Conservation (phyloP, 108 stramenopile species). For the Skeletonema tropicum region DNA sequence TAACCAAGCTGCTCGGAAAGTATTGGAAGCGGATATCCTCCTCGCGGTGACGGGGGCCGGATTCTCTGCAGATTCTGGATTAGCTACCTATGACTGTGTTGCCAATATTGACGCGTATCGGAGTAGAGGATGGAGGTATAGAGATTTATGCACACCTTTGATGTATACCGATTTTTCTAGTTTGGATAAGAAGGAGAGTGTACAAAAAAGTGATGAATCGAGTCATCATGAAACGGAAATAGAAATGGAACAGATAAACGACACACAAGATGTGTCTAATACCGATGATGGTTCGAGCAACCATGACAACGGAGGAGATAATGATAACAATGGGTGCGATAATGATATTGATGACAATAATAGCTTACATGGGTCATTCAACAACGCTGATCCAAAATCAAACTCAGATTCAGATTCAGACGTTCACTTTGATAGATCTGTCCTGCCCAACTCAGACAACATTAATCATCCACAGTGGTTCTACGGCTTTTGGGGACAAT, state of each 20-base stretch:
- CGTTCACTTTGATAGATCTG: not conserved
- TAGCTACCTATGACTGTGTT: conserved; percentile 43
- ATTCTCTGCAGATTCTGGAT: conserved; percentile 48
- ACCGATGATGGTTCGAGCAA: not conserved
- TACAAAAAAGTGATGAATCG: not conserved
- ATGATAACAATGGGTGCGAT: not conserved
- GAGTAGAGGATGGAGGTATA: conserved; percentile 39
- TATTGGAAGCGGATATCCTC: conserved; percentile 41
- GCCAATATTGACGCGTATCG: conserved; percentile 46
- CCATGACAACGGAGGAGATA: not conserved
- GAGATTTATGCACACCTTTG: conserved; percentile 34
- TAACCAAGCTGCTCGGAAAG: conserved; percentile 19
- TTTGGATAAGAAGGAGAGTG: conserved; percentile 5
- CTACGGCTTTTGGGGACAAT: conserved; percentile 57
- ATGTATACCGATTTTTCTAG: not conserved
- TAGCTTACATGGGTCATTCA: not conserved
- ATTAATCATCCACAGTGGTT: conserved; percentile 39
- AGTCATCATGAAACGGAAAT: not conserved
- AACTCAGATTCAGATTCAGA: not conserved
- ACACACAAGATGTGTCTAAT: not conserved
- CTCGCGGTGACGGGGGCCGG: conserved; percentile 55
- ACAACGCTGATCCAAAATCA: not conserved
- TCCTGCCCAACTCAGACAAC: conserved; percentile 1
- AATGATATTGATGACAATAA: not conserved
- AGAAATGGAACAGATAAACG: not conserved